Evolutionary conservation across 2,329 filamentous ascomycete genomes (phyloP).

Genomic region (Talaromyces amestolkiae): DNA sequence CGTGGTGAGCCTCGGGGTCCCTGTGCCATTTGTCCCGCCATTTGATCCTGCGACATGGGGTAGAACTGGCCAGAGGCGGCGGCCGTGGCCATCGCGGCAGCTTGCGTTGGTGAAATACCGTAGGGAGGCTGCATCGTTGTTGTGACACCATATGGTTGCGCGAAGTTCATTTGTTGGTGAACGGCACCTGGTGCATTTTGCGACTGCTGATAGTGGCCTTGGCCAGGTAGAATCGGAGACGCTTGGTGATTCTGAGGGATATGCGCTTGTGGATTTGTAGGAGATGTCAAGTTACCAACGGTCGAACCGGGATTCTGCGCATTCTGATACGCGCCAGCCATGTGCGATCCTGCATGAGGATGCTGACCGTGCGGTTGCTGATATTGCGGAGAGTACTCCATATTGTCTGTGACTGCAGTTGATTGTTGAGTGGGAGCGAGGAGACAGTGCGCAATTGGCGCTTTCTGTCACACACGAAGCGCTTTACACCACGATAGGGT

Average conservation of each 20-base stretch:
- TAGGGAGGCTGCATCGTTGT: constrained; percentile 71
- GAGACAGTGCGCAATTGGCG: constrained; percentile 13
- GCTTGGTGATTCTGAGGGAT: constrained; percentile 63
- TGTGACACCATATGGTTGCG: constrained; percentile 71
- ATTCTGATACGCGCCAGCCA: constrained; percentile 62
- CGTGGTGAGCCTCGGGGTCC: constrained; percentile 68
- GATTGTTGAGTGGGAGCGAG: not conserved
- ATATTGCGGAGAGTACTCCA: constrained; percentile 75
- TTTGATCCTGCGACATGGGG: constrained; percentile 69
- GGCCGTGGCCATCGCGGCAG: constrained; percentile 90
- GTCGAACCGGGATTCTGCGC: constrained; percentile 52
- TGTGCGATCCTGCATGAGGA: constrained; percentile 58
- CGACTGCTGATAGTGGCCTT: constrained; percentile 65
- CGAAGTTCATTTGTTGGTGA: constrained; percentile 75
- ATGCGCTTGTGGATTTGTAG: constrained; percentile 67
- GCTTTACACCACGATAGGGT: constrained; percentile 16
- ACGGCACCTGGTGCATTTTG: constrained; percentile 60
- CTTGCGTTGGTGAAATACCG: constrained; percentile 77
- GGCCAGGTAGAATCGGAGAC: constrained; percentile 76
- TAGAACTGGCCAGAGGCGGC: constrained; percentile 83
- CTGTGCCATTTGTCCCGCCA: constrained; percentile 58
- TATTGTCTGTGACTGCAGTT: constrained; percentile 39
- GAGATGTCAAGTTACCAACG: constrained; percentile 63
- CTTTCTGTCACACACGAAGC: constrained; percentile 18
- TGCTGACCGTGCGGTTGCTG: constrained; percentile 63